Percentiles rank a stretch among this genome's conserved stretches.
These are phyloP conservation scores for Colletotrichum sp. DNA, from an alignment of 2,329 filamentous ascomycete species.

Conservation along the genomic window DNA sequence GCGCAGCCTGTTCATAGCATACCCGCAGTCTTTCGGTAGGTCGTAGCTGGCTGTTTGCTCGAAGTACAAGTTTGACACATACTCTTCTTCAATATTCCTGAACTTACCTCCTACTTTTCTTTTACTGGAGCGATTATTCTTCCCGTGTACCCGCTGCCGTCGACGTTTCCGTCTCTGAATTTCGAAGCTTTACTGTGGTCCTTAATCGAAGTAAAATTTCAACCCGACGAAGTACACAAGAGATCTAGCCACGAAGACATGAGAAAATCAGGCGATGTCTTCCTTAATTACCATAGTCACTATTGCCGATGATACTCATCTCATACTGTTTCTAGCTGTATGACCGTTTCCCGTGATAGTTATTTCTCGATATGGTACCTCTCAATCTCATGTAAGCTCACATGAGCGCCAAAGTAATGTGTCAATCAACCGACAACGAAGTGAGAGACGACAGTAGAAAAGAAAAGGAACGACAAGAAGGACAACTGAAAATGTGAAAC, in stretches of 20 bases:
- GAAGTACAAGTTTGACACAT: too few relatives aligned
- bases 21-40: background rate
- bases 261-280: background rate
- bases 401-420: background rate
- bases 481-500: background rate
- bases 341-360: background rate
- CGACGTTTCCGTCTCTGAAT: too few relatives aligned
- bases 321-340: too few relatives aligned
- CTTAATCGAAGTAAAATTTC: background rate
- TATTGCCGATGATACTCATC: too few relatives aligned
- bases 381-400: background rate
- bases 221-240: fast-evolving
- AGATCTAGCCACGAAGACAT: background rate
- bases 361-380: background rate
- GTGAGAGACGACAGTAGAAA: too few relatives aligned
- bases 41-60: background rate
- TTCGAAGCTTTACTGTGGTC: background rate
- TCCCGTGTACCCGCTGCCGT: too few relatives aligned
- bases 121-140: too few relatives aligned
- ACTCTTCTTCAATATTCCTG: background rate
- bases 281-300: background rate
- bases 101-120: too few relatives aligned
- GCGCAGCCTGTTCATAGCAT: background rate
- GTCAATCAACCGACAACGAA: background rate
- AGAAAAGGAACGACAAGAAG: too few relatives aligned